Conservation (phyloP, 345 rosid species). For the Combretum micranthum region DNA sequence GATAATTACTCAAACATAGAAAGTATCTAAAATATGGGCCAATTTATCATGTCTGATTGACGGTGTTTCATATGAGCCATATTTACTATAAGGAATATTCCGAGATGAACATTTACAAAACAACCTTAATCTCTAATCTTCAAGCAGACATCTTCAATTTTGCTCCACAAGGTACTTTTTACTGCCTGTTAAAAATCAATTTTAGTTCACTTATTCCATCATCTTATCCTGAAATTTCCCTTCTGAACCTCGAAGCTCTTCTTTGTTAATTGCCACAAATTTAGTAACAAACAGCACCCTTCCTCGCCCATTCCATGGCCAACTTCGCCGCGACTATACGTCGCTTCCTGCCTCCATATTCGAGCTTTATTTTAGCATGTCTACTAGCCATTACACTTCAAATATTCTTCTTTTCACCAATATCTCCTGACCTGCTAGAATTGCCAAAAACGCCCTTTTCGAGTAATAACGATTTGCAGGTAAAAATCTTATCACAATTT, state of each 20-base stretch:
- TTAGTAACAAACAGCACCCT: not conserved
- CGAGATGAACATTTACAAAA: no score
- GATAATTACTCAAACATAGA: no score
- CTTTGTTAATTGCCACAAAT: not conserved
- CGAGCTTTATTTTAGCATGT: conserved; percentile 14
- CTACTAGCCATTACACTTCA: conserved; percentile 23
- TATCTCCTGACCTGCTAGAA: conserved; percentile 15
- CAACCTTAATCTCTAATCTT: no score
- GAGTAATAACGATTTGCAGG: conserved; percentile 37
- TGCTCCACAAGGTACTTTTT: no score
- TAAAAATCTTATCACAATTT: not conserved
- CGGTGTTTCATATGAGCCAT: no score
- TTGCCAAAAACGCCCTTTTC: conserved; percentile 4
- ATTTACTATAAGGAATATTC: no score
- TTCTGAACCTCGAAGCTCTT: not conserved
- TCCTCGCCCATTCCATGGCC: not conserved
- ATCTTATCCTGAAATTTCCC: no score
- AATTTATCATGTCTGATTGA: no score
- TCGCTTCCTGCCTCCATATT: not conserved
- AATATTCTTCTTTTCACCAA: conserved; percentile 38
- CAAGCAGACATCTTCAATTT: no score
- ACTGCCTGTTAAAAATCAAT: no score
- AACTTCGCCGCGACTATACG: not conserved
- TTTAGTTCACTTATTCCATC: no score
- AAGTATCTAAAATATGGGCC: no score